Evolutionary conservation across 1,284 basidiomycete species (phyloP).

Genomic region (Boletellus deceptivus): DNA sequence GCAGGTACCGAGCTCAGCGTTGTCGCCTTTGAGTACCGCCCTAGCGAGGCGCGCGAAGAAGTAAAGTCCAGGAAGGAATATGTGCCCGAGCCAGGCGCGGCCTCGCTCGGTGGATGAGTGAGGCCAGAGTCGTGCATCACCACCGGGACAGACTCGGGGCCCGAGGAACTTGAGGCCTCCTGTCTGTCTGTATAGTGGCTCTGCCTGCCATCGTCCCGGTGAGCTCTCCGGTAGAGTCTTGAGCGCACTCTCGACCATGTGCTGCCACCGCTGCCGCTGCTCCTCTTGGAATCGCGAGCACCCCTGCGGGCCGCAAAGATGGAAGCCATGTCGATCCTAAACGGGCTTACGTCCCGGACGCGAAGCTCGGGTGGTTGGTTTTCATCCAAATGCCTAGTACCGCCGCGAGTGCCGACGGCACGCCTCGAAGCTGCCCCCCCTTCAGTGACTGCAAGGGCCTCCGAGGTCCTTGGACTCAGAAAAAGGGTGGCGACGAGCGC

Average conservation of each 20-base stretch:
- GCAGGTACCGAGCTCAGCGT: conserved; percentile 30
- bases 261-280: conserved; percentile 29
- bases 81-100: conserved; percentile 32
- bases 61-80: conserved; percentile 60
- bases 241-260: conserved; percentile 34
- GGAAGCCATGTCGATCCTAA: conserved; percentile 42
- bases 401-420: not conserved
- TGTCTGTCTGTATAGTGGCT: conserved; percentile 17
- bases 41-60: conserved; percentile 46
- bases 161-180: conserved; percentile 23
- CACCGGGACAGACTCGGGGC: conserved; percentile 34
- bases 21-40: conserved; percentile 36
- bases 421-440: not conserved
- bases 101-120: conserved; percentile 30
- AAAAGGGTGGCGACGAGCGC: conserved; percentile 33
- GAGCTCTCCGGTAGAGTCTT: conserved; percentile 32
- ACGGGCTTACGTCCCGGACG: conserved; percentile 43
- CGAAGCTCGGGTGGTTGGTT: conserved; percentile 26
- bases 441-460: conserved; percentile 14
- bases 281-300: conserved; percentile 25
- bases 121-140: conserved; percentile 30
- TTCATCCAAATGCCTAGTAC: not conserved
- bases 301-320: conserved; percentile 24
- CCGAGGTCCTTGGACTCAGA: conserved; percentile 31
- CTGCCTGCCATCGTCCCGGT: conserved; percentile 29